These are phyloP conservation scores for Pseudogymnoascus destructans DNA, from an alignment of 2,329 filamentous ascomycete genomes.

Conservation along the genomic window DNA sequence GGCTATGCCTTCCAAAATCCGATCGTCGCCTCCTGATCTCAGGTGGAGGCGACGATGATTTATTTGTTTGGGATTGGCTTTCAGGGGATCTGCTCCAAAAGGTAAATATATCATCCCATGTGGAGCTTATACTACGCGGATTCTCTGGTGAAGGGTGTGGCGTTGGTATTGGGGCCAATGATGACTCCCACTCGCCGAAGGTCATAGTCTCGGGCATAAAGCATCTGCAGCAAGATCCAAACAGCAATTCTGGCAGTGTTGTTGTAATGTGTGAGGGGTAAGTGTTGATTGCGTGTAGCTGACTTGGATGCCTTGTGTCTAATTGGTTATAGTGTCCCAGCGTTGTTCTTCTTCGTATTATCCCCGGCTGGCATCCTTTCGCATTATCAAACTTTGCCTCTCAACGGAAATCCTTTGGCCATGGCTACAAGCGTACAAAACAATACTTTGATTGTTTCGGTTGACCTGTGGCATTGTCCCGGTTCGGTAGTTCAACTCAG, in stretches of 20 bases:
- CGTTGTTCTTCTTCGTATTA: conserved; percentile 53
- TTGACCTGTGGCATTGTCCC: conserved; percentile 39
- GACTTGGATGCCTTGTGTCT: conserved; percentile 16
- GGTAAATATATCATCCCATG: conserved; percentile 36
- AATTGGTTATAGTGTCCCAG: conserved; percentile 35
- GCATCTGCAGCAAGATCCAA: conserved; percentile 20
- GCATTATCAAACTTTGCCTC: conserved; percentile 36
- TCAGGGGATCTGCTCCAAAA: conserved; percentile 36
- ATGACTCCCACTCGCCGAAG: conserved; percentile 18
- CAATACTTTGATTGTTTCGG: conserved; percentile 33
- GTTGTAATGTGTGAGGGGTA: conserved; percentile 47
- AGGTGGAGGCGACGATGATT: conserved; percentile 68
- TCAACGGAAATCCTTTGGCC: conserved; percentile 47
- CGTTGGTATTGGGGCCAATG: conserved; percentile 9
- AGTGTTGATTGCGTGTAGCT: conserved; percentile 19
- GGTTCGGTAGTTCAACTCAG: conserved; percentile 34
- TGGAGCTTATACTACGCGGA: conserved; percentile 26
- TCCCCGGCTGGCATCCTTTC: conserved; percentile 36
- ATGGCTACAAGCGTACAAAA: conserved; percentile 17
- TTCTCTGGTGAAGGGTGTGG: conserved; percentile 9
- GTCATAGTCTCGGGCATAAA: conserved; percentile 27
- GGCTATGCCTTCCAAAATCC: conserved; percentile 50
- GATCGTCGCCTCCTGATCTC: conserved; percentile 58
- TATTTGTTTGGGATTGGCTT: conserved; percentile 75
- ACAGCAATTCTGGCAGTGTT: conserved; percentile 30